Evolutionary conservation across 169 alveolate species (phyloP), one percentile per base, ranked within the genome.

Genomic region (Eimeria falciformis): DNA sequence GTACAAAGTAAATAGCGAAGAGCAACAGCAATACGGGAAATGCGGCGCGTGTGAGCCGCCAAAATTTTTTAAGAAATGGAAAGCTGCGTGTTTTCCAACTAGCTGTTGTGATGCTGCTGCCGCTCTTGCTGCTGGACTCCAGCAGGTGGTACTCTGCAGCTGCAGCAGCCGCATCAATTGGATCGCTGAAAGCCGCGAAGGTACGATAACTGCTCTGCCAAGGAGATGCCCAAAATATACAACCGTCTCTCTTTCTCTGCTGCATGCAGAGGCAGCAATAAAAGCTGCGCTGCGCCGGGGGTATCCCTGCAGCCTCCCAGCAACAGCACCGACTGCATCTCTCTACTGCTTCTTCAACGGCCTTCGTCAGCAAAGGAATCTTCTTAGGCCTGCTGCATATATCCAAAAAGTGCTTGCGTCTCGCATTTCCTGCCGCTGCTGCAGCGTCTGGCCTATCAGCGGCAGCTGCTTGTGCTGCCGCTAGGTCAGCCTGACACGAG

Each of bases 221-320:
- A 11, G 69, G 86, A 0, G 86, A 77, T 12, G 86, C 86, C 43
- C 43, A 77, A 29, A 77, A 77, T 9, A 27, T 77, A 27, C 86
- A 77, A 21, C 47, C 47, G 25, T 27, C 27, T 7, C 86, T 3
- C 47, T 77, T 45, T 23, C 86, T 45, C 21, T 3, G 1, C 25
- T 77, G 86, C 86, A 77, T 77, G 69, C 86, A 77, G 45, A 77
- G 69, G 69, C 86, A 77, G 86, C 86, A 77, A 25, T 77, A 77
- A 33, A 77, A 25, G 37, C 69, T 77, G 0, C 86, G 86, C 68
- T 77, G 43, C n/a, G 45, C 69, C 3, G 86, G 86, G 3, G 86
- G 47, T 9, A 77, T 27, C 14, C 69, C 69, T 47, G 86, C 86
- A 45, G 50, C 50, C 14, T 45, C 68, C 86, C 86, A 77, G 86